phyloP scores from a whole-genome alignment of 495 filamentous ascomycete species.

The Aspergillus affinis region DNA sequence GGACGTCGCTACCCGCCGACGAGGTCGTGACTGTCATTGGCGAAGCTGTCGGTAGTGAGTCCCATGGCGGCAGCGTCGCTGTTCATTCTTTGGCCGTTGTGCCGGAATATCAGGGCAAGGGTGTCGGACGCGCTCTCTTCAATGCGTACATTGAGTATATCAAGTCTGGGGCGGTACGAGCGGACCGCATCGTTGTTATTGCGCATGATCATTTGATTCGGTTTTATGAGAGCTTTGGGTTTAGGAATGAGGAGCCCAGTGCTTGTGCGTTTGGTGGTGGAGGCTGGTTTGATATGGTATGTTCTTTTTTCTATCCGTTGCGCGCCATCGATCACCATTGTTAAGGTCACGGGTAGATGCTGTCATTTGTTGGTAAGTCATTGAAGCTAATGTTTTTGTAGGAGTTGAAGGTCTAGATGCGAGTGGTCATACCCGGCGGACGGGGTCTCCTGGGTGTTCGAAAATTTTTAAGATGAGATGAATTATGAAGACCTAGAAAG shows the following conservation, averaged over 20 bases:
- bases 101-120: constrained; percentile 24
- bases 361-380: too few relatives aligned
- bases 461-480: too few relatives aligned
- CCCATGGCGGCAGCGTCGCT: constrained; percentile 18
- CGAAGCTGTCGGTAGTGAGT: constrained; percentile 22
- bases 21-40: constrained; percentile 8
- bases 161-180: neutral
- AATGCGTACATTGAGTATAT: constrained; percentile 24
- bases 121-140: constrained; percentile 21
- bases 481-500: too few relatives aligned
- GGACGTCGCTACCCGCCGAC: constrained; percentile 12
- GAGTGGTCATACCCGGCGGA: too few relatives aligned
- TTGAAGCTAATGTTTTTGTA: too few relatives aligned
- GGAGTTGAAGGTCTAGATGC: too few relatives aligned
- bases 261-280: neutral
- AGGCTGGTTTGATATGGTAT: neutral
- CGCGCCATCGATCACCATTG: too few relatives aligned
- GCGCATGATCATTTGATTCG: neutral
- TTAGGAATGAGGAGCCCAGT: neutral
- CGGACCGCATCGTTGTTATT: neutral
- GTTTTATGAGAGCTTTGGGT: neutral
- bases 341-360: too few relatives aligned
- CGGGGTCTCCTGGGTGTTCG: too few relatives aligned
- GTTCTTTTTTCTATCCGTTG: too few relatives aligned
- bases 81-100: constrained; percentile 26